Evolutionary conservation across 2,329 filamentous ascomycete genomes (phyloP).

Genomic region (Fusarium buharicum): DNA sequence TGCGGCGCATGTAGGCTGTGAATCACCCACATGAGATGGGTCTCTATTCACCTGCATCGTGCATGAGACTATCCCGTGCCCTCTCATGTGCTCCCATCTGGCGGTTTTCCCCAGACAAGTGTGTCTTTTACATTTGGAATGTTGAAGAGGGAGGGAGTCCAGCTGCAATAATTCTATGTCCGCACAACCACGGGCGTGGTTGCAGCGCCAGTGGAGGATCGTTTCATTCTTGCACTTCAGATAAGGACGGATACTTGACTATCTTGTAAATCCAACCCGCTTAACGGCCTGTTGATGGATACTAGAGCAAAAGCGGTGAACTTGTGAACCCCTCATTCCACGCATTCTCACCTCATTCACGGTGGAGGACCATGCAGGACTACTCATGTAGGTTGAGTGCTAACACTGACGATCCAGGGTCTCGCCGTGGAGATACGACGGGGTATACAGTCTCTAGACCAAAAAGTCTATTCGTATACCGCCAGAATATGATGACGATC

Average conservation of each 20-base stretch:
- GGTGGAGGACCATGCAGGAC: conserved; percentile 5
- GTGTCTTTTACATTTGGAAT: conserved; percentile 23
- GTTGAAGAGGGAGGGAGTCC: conserved; percentile 20
- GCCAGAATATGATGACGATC: conserved; percentile 23
- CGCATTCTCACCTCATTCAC: conserved; percentile 19
- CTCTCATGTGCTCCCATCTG: conserved; percentile 6
- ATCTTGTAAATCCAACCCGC: conserved; percentile 16
- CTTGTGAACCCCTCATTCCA: conserved; percentile 31
- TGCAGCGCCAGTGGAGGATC: conserved; percentile 17
- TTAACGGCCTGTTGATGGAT: not conserved
- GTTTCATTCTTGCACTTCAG: conserved; percentile 15
- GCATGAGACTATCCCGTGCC: conserved; percentile 31
- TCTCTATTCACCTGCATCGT: conserved; percentile 33
- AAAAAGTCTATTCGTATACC: conserved; percentile 14
- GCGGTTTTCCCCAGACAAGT: conserved; percentile 10
- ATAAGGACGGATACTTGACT: conserved; percentile 17
- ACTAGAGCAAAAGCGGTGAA: conserved; percentile 20
- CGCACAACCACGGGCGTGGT: conserved; percentile 14
- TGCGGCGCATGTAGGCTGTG: conserved; percentile 21
- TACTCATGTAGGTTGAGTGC: conserved; percentile 6
- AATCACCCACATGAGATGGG: conserved; percentile 31
- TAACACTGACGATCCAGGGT: conserved; percentile 34
- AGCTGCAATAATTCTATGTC: not conserved
- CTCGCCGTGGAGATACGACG: conserved; percentile 19
- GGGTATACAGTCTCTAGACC: conserved; percentile 1